Base-by-base conservation (phyloP, 192 early-diverging fungal genomes). In the Coemansia sp. region DNA sequence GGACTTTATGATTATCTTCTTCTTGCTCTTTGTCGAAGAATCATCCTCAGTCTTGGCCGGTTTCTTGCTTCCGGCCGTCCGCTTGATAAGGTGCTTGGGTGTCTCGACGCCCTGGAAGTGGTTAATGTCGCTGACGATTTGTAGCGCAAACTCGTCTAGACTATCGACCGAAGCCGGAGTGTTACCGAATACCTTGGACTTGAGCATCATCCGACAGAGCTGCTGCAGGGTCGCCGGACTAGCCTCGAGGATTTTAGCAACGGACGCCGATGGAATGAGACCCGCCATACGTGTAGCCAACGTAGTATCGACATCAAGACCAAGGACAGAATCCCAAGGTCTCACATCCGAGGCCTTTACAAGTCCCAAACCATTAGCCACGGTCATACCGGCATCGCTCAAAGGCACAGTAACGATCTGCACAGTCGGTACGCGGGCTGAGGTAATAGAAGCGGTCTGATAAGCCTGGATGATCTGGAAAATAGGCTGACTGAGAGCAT, bases 401-500 rank as follows among this genome's bases (percentile, higher is more conserved):
- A 83, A 70, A 5, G 80, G 80, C 62, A 74, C n/a, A 12, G 62
- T 12, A 1, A 78, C 75, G 13, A 71, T 29, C 40, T 24, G 40
- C 4, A 78, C 72, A 2, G 24, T 18, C 3, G 80, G 75, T 33
- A 83, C 73, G 2, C 43, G 40, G 0, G 76, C 75, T 0, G 69
- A 43, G 18, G 61, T 70, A 22, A 83, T 69, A 2, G 24, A 47
- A 4, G 72, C 52, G 9, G 72, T 24, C 68, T 78, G 81, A 20
- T 63, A 27, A 3, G 62, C 47, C 78, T 84, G 75, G 43, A 83
- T 73, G 58, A 86, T 79, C 68, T 79, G 78, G 73, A 79, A 88
- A 22, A 95, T 87, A 0, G 95, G 90, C 36, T 89, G 81, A n/a
- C 84, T 80, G 39, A 99, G 83, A 0, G 94, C 86, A 40, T 90